Base-by-base conservation (phyloP, 139 green algal species). In the Auxenochlorella pyrenoidosa region DNA sequence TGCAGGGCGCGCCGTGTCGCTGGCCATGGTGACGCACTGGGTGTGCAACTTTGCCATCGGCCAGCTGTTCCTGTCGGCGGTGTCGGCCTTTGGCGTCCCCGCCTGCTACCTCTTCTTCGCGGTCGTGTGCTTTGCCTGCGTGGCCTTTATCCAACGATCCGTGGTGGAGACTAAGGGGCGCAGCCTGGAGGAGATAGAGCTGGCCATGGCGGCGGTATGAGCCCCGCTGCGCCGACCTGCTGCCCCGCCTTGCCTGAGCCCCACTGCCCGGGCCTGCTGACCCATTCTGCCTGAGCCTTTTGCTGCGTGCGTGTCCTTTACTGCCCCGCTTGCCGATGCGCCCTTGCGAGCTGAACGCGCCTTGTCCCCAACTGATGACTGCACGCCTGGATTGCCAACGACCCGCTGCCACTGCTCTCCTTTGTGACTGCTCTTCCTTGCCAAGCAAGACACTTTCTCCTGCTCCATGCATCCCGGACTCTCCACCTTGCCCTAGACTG, bases 41-140 rank as follows among this genome's bases (percentile, higher is more conserved):
- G 86, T 98, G 15, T 95, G 90, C 91, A 98, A 98, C 89, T 97
- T 98, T 86, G 83, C 83, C 38, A 93, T 98, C 60, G 96, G 96
- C 24, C 96, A 98, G 90, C 82, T 92, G 15, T 98, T 98, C 90
- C 90, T 98, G 40, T 80, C 86, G 32, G 87, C 92, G 6, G 89
- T 97, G 21, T 68, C 86, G 38, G 40, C 47, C 8, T 91, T 96
- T 44, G 96, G 96, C 3, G 89, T 96, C 24, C 65, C 90, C 22
- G 47, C 66, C 0, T 90, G 96, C 28, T 98, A 96, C 87, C 38
- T 90, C 22, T 94, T 95, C 75, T 98, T 98, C 86, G 93, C 95
- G 5, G 83, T 59, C 8, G 90, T 98, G 13, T 98, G 93, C 87
- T 83, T 92, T 51, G 59, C 79, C 28, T 91, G 88, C 19, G 87